Conservation (phyloP, 2,329 filamentous ascomycete genomes). For the Pseudopyrenochaeta lycopersici region DNA sequence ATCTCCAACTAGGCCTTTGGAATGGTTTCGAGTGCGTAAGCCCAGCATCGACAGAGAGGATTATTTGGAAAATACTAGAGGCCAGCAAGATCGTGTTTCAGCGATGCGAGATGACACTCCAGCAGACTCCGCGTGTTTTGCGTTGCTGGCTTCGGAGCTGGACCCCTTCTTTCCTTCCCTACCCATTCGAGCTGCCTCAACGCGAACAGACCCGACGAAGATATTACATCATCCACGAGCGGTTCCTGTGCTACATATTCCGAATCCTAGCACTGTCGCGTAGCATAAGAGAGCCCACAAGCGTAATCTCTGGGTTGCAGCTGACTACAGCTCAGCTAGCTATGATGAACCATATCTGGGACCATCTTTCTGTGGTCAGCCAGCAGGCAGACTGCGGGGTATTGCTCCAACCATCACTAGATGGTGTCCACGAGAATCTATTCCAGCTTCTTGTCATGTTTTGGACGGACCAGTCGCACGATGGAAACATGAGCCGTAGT, state of each 20-base stretch:
- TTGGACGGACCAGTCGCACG: too few relatives aligned
- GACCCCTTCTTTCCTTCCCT: conserved; percentile 14
- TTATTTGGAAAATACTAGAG: conserved; percentile 16
- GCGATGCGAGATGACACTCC: conserved; percentile 9
- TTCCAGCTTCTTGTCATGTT: too few relatives aligned
- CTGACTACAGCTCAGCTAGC: conserved; percentile 11
- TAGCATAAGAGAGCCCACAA: conserved; percentile 10
- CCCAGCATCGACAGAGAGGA: conserved; percentile 5
- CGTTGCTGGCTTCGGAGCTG: conserved; percentile 15
- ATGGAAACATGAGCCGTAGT: too few relatives aligned
- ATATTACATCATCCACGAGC: conserved; percentile 11
- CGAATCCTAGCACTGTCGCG: conserved; percentile 8
- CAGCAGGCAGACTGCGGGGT: conserved; percentile 3
- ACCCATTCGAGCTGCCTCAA: conserved; percentile 10
- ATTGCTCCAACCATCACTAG: too few relatives aligned
- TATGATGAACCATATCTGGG: conserved; percentile 14
- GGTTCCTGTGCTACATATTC: conserved; percentile 14
- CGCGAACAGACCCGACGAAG: conserved; percentile 10
- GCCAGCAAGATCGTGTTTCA: conserved; percentile 12
- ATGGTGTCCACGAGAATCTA: too few relatives aligned
- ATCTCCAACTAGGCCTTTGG: conserved; percentile 6
- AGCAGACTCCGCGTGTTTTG: conserved; percentile 8
- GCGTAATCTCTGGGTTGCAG: conserved; percentile 7
- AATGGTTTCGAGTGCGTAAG: conserved; percentile 7
- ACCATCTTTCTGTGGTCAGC: conserved; percentile 1